phyloP scores from a whole-genome alignment of 352 stramenopile species.

The Pythium aristosporum region DNA sequence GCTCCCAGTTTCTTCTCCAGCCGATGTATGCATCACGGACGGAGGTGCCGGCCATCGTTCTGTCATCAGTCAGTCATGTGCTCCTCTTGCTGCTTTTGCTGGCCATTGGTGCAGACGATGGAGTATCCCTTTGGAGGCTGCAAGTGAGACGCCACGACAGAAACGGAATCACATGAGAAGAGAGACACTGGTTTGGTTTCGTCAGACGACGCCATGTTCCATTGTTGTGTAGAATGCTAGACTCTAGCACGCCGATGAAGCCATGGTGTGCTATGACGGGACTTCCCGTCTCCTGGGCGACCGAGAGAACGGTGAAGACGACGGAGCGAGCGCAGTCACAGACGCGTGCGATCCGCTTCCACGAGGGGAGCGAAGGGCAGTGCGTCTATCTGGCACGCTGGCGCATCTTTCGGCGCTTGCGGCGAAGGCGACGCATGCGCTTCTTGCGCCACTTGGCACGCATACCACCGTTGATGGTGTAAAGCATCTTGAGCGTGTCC shows the following conservation, averaged over 20 bases:
- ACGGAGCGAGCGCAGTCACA: not conserved
- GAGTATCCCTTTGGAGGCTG: no score
- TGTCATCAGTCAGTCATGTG: no score
- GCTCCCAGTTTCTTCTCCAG: no score
- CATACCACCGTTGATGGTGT: conserved; percentile 93
- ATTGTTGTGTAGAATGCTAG: not conserved
- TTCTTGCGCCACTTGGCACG: conserved; percentile 98
- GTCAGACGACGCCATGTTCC: not conserved
- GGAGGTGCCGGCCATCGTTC: no score
- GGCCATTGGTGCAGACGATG: no score
- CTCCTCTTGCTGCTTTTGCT: no score
- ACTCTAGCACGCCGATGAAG: not conserved
- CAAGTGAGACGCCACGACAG: no score
- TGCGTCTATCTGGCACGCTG: conserved; percentile 96
- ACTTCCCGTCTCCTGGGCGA: not conserved
- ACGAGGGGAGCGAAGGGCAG: conserved; percentile 11
- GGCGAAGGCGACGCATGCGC: conserved; percentile 96
- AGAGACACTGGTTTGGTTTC: not conserved
- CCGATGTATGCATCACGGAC: no score
- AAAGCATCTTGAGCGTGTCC: conserved; percentile 90
- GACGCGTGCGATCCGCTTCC: not conserved
- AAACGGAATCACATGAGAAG: not conserved
- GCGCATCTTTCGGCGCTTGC: conserved; percentile 99
- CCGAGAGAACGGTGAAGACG: not conserved
- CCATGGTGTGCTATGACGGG: not conserved